Base-by-base conservation (phyloP, 257 asterid species). In the Scutellaria minor region DNA sequence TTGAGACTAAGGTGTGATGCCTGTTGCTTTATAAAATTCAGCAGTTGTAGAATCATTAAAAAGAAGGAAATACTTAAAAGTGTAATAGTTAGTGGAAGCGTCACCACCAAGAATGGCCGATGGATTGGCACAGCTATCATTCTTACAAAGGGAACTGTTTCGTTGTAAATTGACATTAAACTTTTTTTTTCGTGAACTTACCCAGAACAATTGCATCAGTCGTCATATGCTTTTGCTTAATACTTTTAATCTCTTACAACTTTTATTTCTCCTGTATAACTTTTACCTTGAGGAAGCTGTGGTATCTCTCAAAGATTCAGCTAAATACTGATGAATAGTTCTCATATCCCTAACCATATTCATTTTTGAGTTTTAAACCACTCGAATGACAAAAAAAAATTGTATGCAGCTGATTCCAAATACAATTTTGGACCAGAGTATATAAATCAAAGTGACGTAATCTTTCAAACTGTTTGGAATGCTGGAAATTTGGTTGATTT, bases 81-180 rank as follows among this genome's bases (percentile, higher is more conserved):
- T 61, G 15, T 50, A 72, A 50, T 37, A 37, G 7, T 60, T 50
- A 50, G 42, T 50, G 53, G 52, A 73, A 47, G 40, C 47, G 18
- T 63, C 56, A 48, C 41, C 37, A 9, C 55, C 48, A 52, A 64
- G 39, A 24, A 24, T 24, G 41, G 54, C 55, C 27, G 45, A 44
- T 56, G 9, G 15, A 67, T 44, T 3, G 18, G 55, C 53, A 35
- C 66, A 66, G 48, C 9, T 41, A 15, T 59, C 40, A 40, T 75
- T 24, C 63, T 68, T 61, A 18, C 50, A 56, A 15, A 24, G 60
- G 51, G 24, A 41, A 35, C 66, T 3, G 15, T 46, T 12, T 14
- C 24, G 11, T 9, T 40, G 66, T 24, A 1, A 51, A 44, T 60
- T n/a, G 53, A 54, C 44, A 10, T 56, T 35, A 39, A 12, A 22